phyloP scores from a whole-genome alignment of 2,329 filamentous ascomycete genomes.

The Sphaerulina vaccinii region DNA sequence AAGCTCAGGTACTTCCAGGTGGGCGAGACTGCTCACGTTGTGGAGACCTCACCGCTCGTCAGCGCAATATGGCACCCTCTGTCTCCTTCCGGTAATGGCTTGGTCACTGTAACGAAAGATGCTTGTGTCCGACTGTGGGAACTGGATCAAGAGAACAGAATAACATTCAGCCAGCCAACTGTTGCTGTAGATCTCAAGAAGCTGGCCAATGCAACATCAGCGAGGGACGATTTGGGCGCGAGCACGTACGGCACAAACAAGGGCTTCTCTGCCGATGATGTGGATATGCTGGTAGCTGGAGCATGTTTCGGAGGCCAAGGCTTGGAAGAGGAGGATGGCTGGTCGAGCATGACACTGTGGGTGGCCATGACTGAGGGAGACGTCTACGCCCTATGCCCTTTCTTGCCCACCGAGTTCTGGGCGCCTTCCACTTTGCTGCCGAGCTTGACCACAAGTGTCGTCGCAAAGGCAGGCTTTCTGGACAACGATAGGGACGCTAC shows the following conservation, averaged over 20 bases:
- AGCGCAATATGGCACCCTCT: conserved; percentile 91
- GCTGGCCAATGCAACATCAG: conserved; percentile 76
- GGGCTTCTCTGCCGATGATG: conserved; percentile 81
- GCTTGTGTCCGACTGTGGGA: conserved; percentile 91
- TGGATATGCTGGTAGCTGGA: conserved; percentile 91
- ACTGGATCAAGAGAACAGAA: conserved; percentile 75
- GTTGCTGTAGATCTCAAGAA: conserved; percentile 86
- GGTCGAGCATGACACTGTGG: conserved; percentile 96
- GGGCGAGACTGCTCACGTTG: conserved; percentile 88
- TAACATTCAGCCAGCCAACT: conserved; percentile 80
- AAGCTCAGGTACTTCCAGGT: conserved; percentile 85
- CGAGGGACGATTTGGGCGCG: conserved; percentile 80
- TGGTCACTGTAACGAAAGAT: conserved; percentile 86
- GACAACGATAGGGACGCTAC: conserved; percentile 43
- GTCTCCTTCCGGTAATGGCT: conserved; percentile 73
- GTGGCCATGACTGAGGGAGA: conserved; percentile 93
- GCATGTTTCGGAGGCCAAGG: conserved; percentile 80
- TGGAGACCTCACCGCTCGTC: conserved; percentile 75
- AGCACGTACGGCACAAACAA: conserved; percentile 72
- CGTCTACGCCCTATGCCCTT: conserved; percentile 86
- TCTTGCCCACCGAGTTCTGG: conserved; percentile 84
- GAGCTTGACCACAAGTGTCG: conserved; percentile 77
- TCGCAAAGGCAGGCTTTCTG: conserved; percentile 62
- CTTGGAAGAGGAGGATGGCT: conserved; percentile 61
- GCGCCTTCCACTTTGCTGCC: conserved; percentile 70